phyloP scores from a whole-genome alignment of 106 monocot species.

The Dendrobium chrysotoxum region DNA sequence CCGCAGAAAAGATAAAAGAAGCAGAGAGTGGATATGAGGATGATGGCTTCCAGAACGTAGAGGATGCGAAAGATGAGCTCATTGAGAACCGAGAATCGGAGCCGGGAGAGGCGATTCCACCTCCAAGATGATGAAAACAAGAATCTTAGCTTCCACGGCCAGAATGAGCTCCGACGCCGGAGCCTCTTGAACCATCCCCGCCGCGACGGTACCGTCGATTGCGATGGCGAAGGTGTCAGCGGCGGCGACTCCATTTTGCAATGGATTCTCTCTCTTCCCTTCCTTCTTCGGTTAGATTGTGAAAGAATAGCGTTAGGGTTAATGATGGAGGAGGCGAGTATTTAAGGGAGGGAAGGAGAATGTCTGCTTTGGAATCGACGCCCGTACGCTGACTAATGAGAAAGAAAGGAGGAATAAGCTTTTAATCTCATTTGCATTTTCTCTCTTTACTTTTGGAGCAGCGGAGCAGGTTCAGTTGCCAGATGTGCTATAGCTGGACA shows the following conservation, averaged over 20 bases:
- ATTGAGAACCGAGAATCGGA: neutral
- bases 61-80: constrained; percentile 8
- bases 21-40: constrained; percentile 6
- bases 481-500: no score
- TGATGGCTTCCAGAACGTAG: constrained; percentile 9
- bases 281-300: neutral
- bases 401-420: no score
- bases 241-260: neutral
- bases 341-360: neutral
- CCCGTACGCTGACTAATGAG: neutral
- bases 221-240: neutral
- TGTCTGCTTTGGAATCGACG: neutral
- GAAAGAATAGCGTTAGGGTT: neutral
- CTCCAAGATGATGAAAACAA: neutral
- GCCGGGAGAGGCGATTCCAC: neutral
- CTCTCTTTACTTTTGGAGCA: no score
- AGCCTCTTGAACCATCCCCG: neutral
- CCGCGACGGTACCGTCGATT: neutral
- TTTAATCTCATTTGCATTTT: no score
- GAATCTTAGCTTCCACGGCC: neutral
- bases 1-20: constrained; percentile 8
- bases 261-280: neutral
- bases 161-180: neutral
- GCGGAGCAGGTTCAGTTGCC: no score
- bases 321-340: neutral